These are phyloP conservation scores for Gastrolobium bilobum DNA, from an alignment of 306 rosid genomes.

Conservation along the genomic window DNA sequence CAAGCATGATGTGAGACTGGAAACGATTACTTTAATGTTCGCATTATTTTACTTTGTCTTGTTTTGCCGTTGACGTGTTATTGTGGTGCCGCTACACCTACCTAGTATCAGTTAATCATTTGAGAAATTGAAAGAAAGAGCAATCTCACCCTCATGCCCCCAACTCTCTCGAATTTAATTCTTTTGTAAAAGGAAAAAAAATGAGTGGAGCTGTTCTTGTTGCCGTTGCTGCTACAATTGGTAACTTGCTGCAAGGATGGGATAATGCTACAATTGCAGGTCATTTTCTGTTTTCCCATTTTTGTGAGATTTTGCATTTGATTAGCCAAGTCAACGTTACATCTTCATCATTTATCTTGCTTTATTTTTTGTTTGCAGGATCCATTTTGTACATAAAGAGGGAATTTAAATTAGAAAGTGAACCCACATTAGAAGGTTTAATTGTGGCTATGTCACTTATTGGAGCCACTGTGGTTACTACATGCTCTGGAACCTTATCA, in stretches of 20 bases:
- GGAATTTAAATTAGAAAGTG: slow-evolving; percentile 72
- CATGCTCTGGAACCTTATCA: slow-evolving; percentile 77
- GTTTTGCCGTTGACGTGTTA: too few relatives aligned
- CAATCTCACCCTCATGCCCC: not conserved
- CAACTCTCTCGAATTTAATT: not conserved
- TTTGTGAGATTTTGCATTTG: too few relatives aligned
- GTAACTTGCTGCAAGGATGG: slow-evolving; percentile 92
- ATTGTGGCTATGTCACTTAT: slow-evolving; percentile 87
- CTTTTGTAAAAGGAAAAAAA: not conserved
- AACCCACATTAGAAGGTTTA: slow-evolving; percentile 82
- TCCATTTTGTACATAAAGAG: slow-evolving; percentile 85
- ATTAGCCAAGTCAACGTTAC: not conserved
- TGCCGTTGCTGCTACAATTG: slow-evolving; percentile 87
- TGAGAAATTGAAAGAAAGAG: not conserved
- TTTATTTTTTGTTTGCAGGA: slow-evolving; percentile 57
- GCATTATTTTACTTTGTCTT: too few relatives aligned
- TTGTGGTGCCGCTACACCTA: not conserved
- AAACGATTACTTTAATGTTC: too few relatives aligned
- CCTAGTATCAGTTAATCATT: not conserved
- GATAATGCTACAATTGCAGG: slow-evolving; percentile 96
- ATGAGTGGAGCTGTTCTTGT: slow-evolving; percentile 91
- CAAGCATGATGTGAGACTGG: too few relatives aligned
- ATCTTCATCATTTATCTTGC: not conserved
- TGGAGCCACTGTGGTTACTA: slow-evolving; percentile 84
- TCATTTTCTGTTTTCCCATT: not conserved